Base-by-base conservation (phyloP, 2,329 filamentous ascomycete species). In the Spiromastix sp. region DNA sequence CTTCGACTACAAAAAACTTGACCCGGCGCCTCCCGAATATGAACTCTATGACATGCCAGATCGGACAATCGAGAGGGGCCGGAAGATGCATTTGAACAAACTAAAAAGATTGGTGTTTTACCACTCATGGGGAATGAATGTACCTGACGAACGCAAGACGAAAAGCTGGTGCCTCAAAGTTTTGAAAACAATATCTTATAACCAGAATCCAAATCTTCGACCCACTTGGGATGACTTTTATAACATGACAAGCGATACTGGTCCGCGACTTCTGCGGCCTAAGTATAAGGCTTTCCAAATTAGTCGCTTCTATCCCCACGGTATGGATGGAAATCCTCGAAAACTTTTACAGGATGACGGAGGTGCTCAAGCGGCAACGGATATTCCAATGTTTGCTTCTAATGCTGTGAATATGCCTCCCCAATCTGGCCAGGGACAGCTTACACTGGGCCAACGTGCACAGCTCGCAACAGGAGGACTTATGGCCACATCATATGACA, bases 91-190 rank as follows among this genome's bases (percentile, higher is more conserved):
- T 19, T 15, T 38, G 4, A 11, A 30, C 5, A 34, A 35, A 9
- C 38, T 42, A 15, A 36, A 46, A 15, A 30, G 19, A 16, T 20
- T 46, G 5, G 29, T 46, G 4, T 28, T 32, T 2, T 35, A 46
- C 25, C 42, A 46, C 18, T 21, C 41, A 7, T 46, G 43, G 41
- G 43, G 43, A 3, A n/a, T n/a, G n/a, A n/a, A n/a, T n/a, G n/a
- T n/a, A n/a, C n/a, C n/a, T n/a, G n/a, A n/a, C n/a, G n/a, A n/a
- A n/a, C n/a, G n/a, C n/a, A n/a, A n/a, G n/a, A n/a, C n/a, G n/a
- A n/a, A 27, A 39, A 42, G 13, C 17, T 31, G 15, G 15, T 40
- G 3, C 35, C n/a, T 44, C 10, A 33, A 41, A 19, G 32, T 42
- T n/a, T 21, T 44, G 15, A 41, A 41, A 20, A 38, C 26, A 10